These are phyloP conservation scores for Adansonia rubrostipa DNA, from an alignment of 441 rosid genomes.

Conservation along the genomic window DNA sequence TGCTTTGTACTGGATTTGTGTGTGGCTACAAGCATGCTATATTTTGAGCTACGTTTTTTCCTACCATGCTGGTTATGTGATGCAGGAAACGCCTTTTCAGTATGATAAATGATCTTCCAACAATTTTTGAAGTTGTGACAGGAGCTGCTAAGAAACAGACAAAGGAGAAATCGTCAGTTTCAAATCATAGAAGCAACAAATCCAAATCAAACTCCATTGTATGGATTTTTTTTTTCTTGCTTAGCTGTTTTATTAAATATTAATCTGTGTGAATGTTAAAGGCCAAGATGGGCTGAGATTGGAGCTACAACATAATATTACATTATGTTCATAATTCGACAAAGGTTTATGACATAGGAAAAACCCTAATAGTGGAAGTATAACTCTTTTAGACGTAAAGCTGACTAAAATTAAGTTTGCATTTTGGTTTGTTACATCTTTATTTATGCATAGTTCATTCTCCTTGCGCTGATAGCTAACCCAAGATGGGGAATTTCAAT, in stretches of 20 bases:
- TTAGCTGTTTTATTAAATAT: not conserved
- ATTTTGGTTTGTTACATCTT: not conserved
- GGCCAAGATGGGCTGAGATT: not conserved
- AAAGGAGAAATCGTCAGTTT: slow-evolving; percentile 49
- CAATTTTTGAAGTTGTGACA: slow-evolving; percentile 64
- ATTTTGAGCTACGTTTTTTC: slow-evolving; percentile 2
- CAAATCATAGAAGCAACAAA: slow-evolving; percentile 59
- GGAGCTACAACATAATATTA: not conserved
- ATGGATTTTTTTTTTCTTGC: slow-evolving; percentile 4
- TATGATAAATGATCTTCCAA: slow-evolving; percentile 72
- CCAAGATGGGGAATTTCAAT: not conserved
- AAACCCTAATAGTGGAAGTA: not conserved
- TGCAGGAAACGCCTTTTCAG: slow-evolving; percentile 69
- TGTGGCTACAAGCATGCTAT: not conserved
- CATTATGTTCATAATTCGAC: not conserved
- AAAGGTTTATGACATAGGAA: not conserved
- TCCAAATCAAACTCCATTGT: slow-evolving; percentile 65
- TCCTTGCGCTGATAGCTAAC: not conserved
- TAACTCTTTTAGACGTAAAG: not conserved
- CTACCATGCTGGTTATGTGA: slow-evolving; percentile 19
- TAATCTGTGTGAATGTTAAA: not conserved
- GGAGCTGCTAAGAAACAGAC: slow-evolving; percentile 56
- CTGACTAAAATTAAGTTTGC: not conserved
- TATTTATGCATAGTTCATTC: not conserved
- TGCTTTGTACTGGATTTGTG: not conserved